Base-by-base conservation (phyloP, 23 red algal genomes). In the Agarophyton chilense region DNA sequence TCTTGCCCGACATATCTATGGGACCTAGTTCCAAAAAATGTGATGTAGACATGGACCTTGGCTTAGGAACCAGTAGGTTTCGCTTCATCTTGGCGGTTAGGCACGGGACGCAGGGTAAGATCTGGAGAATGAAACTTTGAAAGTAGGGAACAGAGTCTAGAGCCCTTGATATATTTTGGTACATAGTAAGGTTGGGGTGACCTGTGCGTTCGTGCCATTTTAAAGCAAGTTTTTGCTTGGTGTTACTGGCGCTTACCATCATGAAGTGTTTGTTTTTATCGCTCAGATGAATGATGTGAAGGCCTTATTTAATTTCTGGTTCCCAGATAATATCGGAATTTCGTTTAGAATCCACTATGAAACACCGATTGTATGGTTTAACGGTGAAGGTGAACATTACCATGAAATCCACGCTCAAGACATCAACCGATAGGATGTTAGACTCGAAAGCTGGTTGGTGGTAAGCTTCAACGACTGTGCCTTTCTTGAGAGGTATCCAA, bases 1-100 rank as follows among this genome's bases (percentile, higher is more conserved):
- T 41, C 80, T 64, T 84, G 43, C 29, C 60, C 22, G 25, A 57
- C 17, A 84, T 51, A 26, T 68, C 56, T 19, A 84, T 44, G 57
- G 66, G 56, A 28, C 66, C 38, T 17, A 84, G 22, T 45, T 65
- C 57, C 14, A 54, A 17, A 11, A 21, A 21, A 54, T 54, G 17
- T 54, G 51, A 54, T 21, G 51, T 54, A 2, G 51, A 54, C 3
- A 54, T 54, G 7, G 51, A 54, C n/a, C 4, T 14, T 21, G n/a
- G 51, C 13, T 2, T 5, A 18, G 51, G 17, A 21, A 54, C n/a
- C 13, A 10, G 14, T 54, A 21, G 14, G n/a, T 54, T 54, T 6
- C 13, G 51, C 6, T 84, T 50, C 47, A 68, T 84, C 7, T 68
- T 84, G 14, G 25, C 60, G 4, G 47, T 68, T 2, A 84, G 58